Evolutionary conservation across 768 basidiomycete genomes (phyloP), one percentile per base, ranked within the genome.

Genomic region (Paxillus involutus): DNA sequence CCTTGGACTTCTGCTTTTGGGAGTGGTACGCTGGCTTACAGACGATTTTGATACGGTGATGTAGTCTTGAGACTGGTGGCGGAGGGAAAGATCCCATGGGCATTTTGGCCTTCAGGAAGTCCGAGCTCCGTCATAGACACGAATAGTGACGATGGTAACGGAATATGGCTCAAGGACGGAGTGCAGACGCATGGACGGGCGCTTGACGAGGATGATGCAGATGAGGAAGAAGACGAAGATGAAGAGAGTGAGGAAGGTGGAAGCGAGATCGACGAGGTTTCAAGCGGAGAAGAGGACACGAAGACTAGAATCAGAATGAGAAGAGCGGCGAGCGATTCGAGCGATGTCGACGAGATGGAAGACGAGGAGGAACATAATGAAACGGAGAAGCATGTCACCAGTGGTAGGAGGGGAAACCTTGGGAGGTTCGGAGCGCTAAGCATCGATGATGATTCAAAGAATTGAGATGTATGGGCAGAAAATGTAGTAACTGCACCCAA

Each of bases 81-180:
- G 0, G 94, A 97, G 70, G 90, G 88, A 19, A 79, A 76, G 56
- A 76, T 96, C 43, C 74, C 76, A 19, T 97, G 94, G 94, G 88
- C 82, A 30, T 95, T 94, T 71, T 89, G 87, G 84, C 92, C 93
- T 8, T 85, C 88, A 12, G 79, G 66, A 1, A 65, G 63, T 32
- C 59, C 56, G 21, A 44, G 47, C 53, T 75, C 66, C 4, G 62
- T 69, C 13, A 48, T 66, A 37, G 48, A 55, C 41, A 52, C 72
- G 9, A 53, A 55, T 11, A 54, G 55, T n/a, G 64, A 64, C 8
- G 63, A 66, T 29, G 75, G 69, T 10, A 60, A 67, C 39, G 85
- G 88, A 1, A 80, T 89, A 55, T 87, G 85, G 85, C 76, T 88
- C 48, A 74, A 75, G 45, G 68, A 72, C 32, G 62, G 59, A 16